Evolutionary conservation across 179 eudicot genomes (phyloP), one percentile per base, ranked within the genome.

Genomic region (Spinacia oleracea): DNA sequence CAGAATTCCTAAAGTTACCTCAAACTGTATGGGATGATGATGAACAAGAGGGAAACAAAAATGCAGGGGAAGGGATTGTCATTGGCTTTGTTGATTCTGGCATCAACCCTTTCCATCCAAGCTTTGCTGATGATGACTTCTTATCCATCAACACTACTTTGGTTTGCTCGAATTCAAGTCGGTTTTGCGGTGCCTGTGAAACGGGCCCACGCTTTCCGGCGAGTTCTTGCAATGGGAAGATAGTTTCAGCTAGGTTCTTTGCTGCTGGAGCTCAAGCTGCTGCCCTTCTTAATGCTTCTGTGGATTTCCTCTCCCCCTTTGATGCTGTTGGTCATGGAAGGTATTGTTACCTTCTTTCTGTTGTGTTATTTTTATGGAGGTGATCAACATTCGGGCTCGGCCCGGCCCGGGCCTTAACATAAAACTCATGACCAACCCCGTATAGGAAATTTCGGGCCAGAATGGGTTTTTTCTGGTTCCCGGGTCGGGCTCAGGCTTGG

Each of bases 261-360:
- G 83, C 88, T 76, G 63, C 75, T 34, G 89, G 89, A 32, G 88
- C 89, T 73, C 83, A 83, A 70, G 89, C 88, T 73, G 85, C 80
- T 11, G 70, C 86, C n/a, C 45, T 48, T 70, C 86, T 87, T 48
- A 85, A 87, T 85, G 51, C 84, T 34, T 83, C 87, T 9, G 55
- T 83, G 5, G 89, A 87, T 65, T 85, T 85, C 71, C 83, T 87
- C 2, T 87, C 89, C 15, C 89, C 88, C 20, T 87, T 81, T 83
- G 89, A 87, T 79, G 89, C 88, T 35, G 89, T 81, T 73, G 89
- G 89, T 42, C 89, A 87, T 79, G 89, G 89, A 35, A 87, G 89
- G 89, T 82, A 81, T 3, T 14, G 12, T 5, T 6, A 5, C 29
- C 0, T 1, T 11, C 1, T 7, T 77, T 11, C 18, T 56, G 9